Evolutionary conservation across 805 yeast genomes (phyloP), one percentile per base, ranked within the genome.

Genomic region (Spathaspora sp.): DNA sequence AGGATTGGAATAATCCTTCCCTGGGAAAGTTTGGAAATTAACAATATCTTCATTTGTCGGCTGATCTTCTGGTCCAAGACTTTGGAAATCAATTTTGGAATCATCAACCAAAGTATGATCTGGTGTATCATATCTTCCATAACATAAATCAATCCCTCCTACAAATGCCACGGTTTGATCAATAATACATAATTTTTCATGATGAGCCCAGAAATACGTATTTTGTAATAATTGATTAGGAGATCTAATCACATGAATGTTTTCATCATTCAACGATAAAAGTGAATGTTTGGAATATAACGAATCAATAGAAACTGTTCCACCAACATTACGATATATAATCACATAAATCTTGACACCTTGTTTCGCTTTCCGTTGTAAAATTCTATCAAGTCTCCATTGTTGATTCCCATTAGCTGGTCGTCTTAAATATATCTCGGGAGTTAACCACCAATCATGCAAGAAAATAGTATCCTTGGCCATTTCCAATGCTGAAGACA

Each of bases 381-480:
- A 74, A 1, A 94, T 67, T 61, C 99, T 78, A 67, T 94, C 99
- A 43, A 94, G 72, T 64, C 99, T 80, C 85, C 90, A 94, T 56
- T 89, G 86, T 67, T 94, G 98, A 60, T 93, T 93, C 8, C 97
- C 97, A 67, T 89, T 86, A 0, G 96, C 93, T 0, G 99, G 99
- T 48, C 99, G 76, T 56, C 99, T 80, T 70, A 94, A 73, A 61
- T 94, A 96, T 2, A 94, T 65, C 66, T 94, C 99, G 0, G 99
- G 99, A 4, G 93, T 81, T 23, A 94, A 75, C 99, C 99, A 94
- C 99, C 99, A 94, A 62, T 93, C 99, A 63, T 94, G 97, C 47
- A 94, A 90, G 65, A 85, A 94, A 32, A 94, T 86, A 1, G 87
- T 93, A 73, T 94, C 98, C 57, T 85, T 84, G 0, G 99, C 98